phyloP scores from a whole-genome alignment of 148 eudicot genomes.

The Fagopyrum homotropicum region DNA sequence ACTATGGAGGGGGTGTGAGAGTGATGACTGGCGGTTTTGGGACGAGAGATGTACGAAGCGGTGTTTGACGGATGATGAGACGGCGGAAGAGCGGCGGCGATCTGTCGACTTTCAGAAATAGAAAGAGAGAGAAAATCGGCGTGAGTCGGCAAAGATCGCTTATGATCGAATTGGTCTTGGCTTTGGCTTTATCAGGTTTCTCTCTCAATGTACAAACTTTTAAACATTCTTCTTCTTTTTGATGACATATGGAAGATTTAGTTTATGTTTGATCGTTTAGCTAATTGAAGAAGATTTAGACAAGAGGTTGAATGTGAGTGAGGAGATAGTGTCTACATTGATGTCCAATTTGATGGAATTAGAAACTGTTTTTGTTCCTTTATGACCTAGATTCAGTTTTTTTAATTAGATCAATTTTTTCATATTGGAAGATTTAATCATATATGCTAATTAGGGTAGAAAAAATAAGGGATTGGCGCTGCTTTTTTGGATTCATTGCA shows the following conservation, averaged over 20 bases:
- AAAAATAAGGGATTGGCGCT: not conserved
- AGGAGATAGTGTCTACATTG: not conserved
- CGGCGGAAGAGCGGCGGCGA: constrained; percentile 3
- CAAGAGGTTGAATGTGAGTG: not conserved
- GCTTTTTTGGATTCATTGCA: not conserved
- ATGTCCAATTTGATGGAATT: not conserved
- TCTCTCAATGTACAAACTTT: too few species aligned
- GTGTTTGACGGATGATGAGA: not conserved
- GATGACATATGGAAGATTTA: not conserved
- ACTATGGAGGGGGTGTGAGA: too few species aligned
- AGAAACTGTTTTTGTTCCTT: not conserved
- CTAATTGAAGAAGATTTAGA: not conserved
- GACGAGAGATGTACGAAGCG: constrained; percentile 32
- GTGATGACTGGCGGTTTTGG: constrained; percentile 27
- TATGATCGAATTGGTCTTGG: too few species aligned
- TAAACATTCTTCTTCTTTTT: too few species aligned
- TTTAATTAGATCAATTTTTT: not conserved
- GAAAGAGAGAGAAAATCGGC: constrained; percentile 16
- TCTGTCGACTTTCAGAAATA: not conserved
- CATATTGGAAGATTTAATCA: not conserved
- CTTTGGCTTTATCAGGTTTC: too few species aligned
- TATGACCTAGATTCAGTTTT: not conserved
- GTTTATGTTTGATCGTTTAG: not conserved
- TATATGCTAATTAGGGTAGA: not conserved
- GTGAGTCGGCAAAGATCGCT: not conserved